Base-by-base conservation (phyloP, 164 flowering plant species). In the Nelumbo lutea region DNA sequence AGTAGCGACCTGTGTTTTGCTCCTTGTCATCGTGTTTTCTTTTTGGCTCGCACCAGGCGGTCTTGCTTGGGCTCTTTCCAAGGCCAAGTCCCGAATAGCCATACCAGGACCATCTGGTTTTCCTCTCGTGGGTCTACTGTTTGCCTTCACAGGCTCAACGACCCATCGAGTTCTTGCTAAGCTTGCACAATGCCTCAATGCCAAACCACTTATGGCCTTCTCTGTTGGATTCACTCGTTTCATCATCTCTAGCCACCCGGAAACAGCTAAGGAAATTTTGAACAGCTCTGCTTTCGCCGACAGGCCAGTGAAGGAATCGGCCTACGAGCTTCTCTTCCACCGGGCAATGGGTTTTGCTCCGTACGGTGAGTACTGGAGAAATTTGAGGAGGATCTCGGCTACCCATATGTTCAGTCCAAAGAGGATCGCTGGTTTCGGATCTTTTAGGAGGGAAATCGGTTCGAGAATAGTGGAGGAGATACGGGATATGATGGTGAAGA, bases 291-390 rank as follows among this genome's bases (percentile, higher is more conserved):
- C 55, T 5, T 85, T 88, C 58, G 82, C 86, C 2, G 87, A 84
- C 53, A 81, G 93, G 0, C 93, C 90, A 5, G 70, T 78, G 8
- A 84, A 87, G 62, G 85, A 84, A 43, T 85, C 89, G 5, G 93
- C 93, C 3, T 78, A 81, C 65, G 90, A 45, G 71, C 81, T 87
- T 6, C 71, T 87, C 47, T 87, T 85, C 62, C 83, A 83, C 60
- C 68, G 86, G 14, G 87, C 93, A 0, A 86, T 88, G 11, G 90
- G 93, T 6, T 88, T 88, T 74, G 89, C 89, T 15, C 86, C 88
- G 2, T 79, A 79, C 48, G 93, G 90, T 0, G 77, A 64, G 9
- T 87, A 87, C 78, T 88, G 93, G 90, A 75, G 84, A 9, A 75
- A 84, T 4, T 77, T 88, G 3, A 60, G 93, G n/a, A 73, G 83